Base-by-base conservation (phyloP, 2,329 filamentous ascomycete genomes). In the Falciphora oryzae region DNA sequence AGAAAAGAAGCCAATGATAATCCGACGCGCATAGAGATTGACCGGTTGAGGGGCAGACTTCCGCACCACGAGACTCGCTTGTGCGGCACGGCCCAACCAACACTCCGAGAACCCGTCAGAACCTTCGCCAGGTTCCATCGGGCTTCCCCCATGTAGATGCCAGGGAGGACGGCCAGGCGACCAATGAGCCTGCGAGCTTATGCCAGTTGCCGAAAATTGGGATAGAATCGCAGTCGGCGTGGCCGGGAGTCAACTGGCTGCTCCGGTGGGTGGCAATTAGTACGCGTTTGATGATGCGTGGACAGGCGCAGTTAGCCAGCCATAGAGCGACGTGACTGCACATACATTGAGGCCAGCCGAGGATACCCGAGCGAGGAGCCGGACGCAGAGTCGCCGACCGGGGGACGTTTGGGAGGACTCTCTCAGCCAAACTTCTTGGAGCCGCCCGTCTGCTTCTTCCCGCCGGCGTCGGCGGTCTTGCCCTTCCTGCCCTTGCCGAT, bases 371-470 rank as follows among this genome's bases (percentile, higher is more conserved):
- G 44, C 44, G 22, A 7, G 18, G 4, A 11, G 4, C 44, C 44
- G 16, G 44, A 13, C 32, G 22, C 6, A n/a, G 44, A 53, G 44
- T 7, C 11, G 44, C 44, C 6, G 44, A 3, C 44, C 8, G 22
- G n/a, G 44, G 44, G 8, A 10, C 56, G 57, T 27, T 3, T 1
- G 57, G 10, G 3, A 13, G 57, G 27, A 13, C 28, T 29, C 25
- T 6, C 64, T 79, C 80, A 85, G 64, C 83, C 83, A 75, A 84
- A 86, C 76, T 83, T 84, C 74, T 80, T 79, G 22, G 79, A 80
- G 6, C 83, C 83, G 38, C 81, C 83, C 76, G 79, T 79, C 62
- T 71, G 65, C 35, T 72, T 75, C 61, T 61, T 65, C 22, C 64
- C 60, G 29, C 58, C 53, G 56, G 61, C 62, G 56, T 69, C 71